Evolutionary conservation across 495 filamentous ascomycete genomes (phyloP).

Genomic region (Annulohypoxylon nitens): DNA sequence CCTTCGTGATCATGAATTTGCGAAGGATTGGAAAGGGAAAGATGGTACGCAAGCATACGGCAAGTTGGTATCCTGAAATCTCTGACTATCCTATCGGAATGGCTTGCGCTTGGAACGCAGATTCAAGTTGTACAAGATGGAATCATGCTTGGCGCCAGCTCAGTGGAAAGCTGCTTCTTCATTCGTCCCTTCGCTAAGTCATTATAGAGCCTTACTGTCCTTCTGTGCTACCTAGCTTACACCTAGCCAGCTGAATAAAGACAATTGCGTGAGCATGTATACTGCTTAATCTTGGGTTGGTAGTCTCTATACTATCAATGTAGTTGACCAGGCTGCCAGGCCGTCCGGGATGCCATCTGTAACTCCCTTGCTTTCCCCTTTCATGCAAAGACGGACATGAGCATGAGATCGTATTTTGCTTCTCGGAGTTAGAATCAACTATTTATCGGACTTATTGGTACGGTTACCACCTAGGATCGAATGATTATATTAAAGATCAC

Average conservation of each 20-base stretch:
- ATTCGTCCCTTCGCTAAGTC: not conserved
- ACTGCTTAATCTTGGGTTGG: not conserved
- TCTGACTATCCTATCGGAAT: not conserved
- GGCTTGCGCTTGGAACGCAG: not conserved
- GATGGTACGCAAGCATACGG: not conserved
- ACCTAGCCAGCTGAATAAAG: not conserved
- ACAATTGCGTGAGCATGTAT: not conserved
- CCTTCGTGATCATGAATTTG: not conserved
- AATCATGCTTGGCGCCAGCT: not conserved
- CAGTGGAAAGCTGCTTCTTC: not conserved
- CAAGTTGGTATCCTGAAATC: not conserved
- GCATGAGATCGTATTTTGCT: not conserved
- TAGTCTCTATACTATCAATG: not conserved
- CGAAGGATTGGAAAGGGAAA: not conserved
- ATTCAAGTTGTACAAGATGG: not conserved
- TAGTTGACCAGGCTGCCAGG: not conserved
- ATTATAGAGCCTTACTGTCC: not conserved
- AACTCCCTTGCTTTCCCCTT: not conserved
- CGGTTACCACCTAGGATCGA: too few species aligned
- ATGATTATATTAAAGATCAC: too few species aligned
- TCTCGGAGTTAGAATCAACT: not conserved
- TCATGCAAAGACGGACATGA: not conserved
- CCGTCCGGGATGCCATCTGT: not conserved
- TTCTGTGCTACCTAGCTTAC: not conserved
- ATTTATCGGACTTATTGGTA: too few species aligned